Evolutionary conservation across 306 rosid genomes (phyloP).

Genomic region (Medicago arabica): DNA sequence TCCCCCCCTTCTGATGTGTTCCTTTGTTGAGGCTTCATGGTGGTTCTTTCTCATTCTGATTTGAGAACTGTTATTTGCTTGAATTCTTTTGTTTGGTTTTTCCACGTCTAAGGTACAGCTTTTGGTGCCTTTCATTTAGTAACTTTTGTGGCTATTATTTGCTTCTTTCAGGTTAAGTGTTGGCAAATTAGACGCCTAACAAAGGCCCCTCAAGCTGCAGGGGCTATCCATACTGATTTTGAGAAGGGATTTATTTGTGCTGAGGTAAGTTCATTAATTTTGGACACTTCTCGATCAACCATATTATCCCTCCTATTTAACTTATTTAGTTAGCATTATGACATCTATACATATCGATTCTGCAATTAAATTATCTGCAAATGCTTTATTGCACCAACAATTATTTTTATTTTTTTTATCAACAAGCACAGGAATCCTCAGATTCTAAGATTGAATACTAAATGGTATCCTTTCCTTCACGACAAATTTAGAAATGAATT

Average conservation of each 20-base stretch:
- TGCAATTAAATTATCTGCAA: neutral
- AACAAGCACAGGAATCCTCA: neutral
- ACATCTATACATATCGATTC: neutral
- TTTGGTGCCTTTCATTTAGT: neutral
- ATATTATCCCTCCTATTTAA: conserved; percentile 25
- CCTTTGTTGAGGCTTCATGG: neutral
- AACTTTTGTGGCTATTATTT: conserved; percentile 14
- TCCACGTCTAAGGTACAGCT: neutral
- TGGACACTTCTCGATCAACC: conserved; percentile 14
- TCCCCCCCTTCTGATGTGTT: neutral
- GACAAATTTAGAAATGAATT: neutral
- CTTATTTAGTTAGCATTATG: conserved; percentile 7
- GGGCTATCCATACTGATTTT: conserved; percentile 95
- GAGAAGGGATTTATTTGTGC: conserved; percentile 98
- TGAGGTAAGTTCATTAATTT: conserved; percentile 63
- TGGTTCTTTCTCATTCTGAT: neutral
- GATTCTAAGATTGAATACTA: neutral
- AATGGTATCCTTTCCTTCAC: neutral
- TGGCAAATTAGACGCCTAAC: conserved; percentile 99
- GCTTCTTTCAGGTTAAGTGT: conserved; percentile 81
- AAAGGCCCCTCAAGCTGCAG: conserved; percentile 99
- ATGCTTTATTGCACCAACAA: conserved; percentile 7
- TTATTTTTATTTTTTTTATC: neutral
- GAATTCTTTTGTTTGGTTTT: neutral
- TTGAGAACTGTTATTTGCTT: neutral